A percentile compares a stretch with the other conserved stretches of the same genome.
These are phyloP conservation scores for Pleurotus eryngii DNA, from an alignment of 768 basidiomycete species.

Conservation along the genomic window DNA sequence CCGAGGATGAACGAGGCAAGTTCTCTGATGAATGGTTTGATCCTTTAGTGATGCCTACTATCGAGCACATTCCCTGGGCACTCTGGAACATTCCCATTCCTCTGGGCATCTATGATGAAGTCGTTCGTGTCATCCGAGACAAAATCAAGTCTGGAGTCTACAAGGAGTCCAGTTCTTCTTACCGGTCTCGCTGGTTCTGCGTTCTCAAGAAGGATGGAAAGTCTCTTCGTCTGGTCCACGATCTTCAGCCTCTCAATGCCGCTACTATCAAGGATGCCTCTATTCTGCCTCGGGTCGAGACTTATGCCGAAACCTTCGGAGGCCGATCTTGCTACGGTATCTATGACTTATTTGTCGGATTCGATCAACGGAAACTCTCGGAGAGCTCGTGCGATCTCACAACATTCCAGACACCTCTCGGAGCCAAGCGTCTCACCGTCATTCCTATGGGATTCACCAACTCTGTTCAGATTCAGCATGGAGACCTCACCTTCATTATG, in stretches of 20 bases:
- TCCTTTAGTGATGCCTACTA: not conserved
- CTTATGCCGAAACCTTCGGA: constrained; percentile 29
- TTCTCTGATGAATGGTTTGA: not conserved
- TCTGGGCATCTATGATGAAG: constrained; percentile 24
- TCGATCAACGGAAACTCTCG: constrained; percentile 23
- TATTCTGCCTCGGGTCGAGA: constrained; percentile 22
- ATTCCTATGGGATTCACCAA: constrained; percentile 41
- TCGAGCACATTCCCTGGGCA: not conserved
- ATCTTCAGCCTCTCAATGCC: no score
- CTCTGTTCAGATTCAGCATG: constrained; percentile 35
- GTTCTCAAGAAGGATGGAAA: no score
- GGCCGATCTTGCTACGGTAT: constrained; percentile 27
- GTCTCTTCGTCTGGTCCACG: no score
- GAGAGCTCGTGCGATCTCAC: constrained; percentile 36
- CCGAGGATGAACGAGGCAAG: constrained; percentile 21
- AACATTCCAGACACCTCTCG: constrained; percentile 35
- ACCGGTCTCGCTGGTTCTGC: constrained; percentile 26
- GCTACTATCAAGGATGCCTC: constrained; percentile 20
- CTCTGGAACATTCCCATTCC: constrained; percentile 2
- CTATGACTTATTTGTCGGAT: constrained; percentile 33
- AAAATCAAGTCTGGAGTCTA: constrained; percentile 38
- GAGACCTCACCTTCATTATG: constrained; percentile 33
- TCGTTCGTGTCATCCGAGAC: constrained; percentile 25
- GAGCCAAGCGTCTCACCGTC: constrained; percentile 21
- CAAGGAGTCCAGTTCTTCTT: constrained; percentile 34